Base-by-base conservation (phyloP, 305 asterid species). In the Solanum hybrid region DNA sequence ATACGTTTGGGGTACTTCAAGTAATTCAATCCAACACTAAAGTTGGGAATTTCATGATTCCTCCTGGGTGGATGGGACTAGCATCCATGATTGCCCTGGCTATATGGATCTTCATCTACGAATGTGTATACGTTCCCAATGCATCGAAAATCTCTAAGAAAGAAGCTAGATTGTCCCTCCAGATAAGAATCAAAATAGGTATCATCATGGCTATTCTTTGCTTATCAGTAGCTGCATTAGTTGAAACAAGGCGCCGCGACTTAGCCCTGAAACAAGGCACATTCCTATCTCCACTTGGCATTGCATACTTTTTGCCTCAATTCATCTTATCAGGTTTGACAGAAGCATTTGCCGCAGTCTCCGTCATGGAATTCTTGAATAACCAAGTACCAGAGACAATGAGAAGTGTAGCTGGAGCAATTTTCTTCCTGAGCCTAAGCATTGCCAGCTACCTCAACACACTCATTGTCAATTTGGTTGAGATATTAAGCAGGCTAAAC, bases 11-110 rank as follows among this genome's bases (percentile, higher is more conserved):
- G 2, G 89, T 94, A n/a, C 92, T 96, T 38, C 98, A 96, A 87
- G 95, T 96, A 32, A 90, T 96, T 32, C 99, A 96, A 85, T 93
- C 93, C 94, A 66, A 93, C 89, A 85, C 90, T 29, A n/a, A 88
- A 3, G 24, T 95, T 1, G 97, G 96, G 8, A 81, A 66, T 13
- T 95, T 96, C 95, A 82, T 22, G 32, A 89, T 95, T 72, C 99
- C 99, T 4, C 98, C 98, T 0, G 99, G 92, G 2, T 96, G 99
- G 99, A 93, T 96, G 97, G 94, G 95, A 51, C 91, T 94, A 84
- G 38, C 95, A 10, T 95, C 99, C 1, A 96, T 96, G 99, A 45
- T 96, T 1, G 94, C 98, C 0, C 93, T 96, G 34, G 91, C 98
- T 2, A 76, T 92, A 6, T 95, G 98, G 98, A 96, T 96, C 22